These are phyloP conservation scores for Adansonia rubrostipa DNA, from an alignment of 441 rosid species.

Conservation along the genomic window DNA sequence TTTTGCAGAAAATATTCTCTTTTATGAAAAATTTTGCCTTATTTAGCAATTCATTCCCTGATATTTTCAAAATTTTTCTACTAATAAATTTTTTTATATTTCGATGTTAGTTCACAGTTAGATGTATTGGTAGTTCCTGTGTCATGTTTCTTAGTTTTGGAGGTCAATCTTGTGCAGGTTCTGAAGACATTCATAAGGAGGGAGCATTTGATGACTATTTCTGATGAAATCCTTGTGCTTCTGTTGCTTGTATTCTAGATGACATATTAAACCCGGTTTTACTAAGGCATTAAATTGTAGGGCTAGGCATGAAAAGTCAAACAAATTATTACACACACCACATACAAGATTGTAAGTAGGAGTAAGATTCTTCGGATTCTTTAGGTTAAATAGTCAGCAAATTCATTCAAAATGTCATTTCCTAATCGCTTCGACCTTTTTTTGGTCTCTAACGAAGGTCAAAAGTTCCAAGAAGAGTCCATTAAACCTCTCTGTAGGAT, in stretches of 20 bases:
- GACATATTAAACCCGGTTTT: background rate
- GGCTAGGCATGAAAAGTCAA: background rate
- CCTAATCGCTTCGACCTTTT: background rate
- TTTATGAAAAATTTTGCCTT: background rate
- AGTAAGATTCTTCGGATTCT: conserved; percentile 11
- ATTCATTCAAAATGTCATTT: background rate
- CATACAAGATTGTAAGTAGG: background rate
- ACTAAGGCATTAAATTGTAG: background rate
- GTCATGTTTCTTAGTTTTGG: conserved; percentile 28
- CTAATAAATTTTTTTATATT: background rate
- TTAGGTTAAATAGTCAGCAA: conserved; percentile 1
- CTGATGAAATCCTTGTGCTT: background rate
- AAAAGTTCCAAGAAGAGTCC: conserved; percentile 15
- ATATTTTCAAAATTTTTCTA: background rate
- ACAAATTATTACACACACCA: background rate
- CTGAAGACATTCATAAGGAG: conserved; percentile 58
- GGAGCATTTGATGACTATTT: conserved; percentile 43
- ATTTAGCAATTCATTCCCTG: conserved; percentile 8
- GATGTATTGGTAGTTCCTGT: conserved; percentile 20
- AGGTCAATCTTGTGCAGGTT: conserved; percentile 54
- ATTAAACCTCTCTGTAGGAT: conserved; percentile 6
- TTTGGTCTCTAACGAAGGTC: background rate
- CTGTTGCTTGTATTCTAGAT: background rate
- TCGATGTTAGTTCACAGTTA: conserved; percentile 14
- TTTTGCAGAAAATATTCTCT: conserved; percentile 6